Evolutionary conservation across 2,329 filamentous ascomycete species (phyloP).

Genomic region (Alternaria arbusti): DNA sequence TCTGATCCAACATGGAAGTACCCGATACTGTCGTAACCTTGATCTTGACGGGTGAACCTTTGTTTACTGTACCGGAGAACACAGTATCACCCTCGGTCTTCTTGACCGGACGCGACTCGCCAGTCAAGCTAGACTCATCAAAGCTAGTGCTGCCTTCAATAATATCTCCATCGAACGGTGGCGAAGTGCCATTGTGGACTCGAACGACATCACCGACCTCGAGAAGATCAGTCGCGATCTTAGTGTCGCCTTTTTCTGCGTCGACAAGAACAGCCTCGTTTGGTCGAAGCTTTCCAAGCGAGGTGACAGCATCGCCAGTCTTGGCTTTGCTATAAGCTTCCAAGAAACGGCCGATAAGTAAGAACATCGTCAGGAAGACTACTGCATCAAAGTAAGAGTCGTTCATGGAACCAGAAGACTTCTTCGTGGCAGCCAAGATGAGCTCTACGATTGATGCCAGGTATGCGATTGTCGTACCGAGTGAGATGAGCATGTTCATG

Average conservation of each 20-base stretch:
- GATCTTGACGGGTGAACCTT: conserved; percentile 67
- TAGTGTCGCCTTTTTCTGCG: conserved; percentile 46
- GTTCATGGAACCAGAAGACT: conserved; percentile 40
- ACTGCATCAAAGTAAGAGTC: conserved; percentile 86
- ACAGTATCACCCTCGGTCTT: conserved; percentile 70
- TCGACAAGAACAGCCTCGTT: conserved; percentile 75
- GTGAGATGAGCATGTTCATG: conserved; percentile 93
- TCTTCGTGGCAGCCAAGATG: conserved; percentile 60
- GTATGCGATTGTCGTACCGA: conserved; percentile 88
- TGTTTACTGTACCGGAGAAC: conserved; percentile 78
- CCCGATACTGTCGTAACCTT: conserved; percentile 70
- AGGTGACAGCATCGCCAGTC: conserved; percentile 83
- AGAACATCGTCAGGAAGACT: conserved; percentile 87
- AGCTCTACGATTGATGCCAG: conserved; percentile 81
- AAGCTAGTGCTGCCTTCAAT: conserved; percentile 67
- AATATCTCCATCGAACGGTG: conserved; percentile 79
- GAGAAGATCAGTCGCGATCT: conserved; percentile 70
- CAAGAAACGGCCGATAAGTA: conserved; percentile 74
- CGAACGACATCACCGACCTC: conserved; percentile 64
- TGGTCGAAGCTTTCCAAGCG: conserved; percentile 78
- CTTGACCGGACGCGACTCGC: conserved; percentile 72
- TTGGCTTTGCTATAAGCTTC: conserved; percentile 93
- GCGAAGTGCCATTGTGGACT: conserved; percentile 79
- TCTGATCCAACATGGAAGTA: conserved; percentile 79
- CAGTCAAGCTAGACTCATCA: conserved; percentile 89